A percentile compares a stretch with the other conserved stretches of the same genome.
These are phyloP conservation scores for Aspergillus diversus DNA, from an alignment of 495 filamentous ascomycete species.

Conservation along the genomic window DNA sequence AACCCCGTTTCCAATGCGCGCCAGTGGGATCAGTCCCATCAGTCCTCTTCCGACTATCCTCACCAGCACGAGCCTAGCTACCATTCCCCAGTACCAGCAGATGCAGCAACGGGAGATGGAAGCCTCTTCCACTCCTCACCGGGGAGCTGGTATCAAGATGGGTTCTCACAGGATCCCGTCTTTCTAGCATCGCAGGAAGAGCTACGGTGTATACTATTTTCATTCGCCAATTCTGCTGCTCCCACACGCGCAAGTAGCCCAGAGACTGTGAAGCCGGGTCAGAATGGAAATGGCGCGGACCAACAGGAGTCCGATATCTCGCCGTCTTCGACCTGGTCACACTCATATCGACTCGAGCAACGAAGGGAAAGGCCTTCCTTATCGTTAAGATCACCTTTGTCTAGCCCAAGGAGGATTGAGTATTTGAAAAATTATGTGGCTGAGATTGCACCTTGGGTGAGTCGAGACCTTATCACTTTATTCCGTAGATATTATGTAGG, in stretches of 20 bases:
- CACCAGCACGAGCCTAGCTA: conserved; percentile 1
- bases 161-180: conserved; percentile 40
- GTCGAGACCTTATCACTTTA: not conserved
- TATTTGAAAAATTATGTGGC: conserved; percentile 52
- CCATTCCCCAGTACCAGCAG: conserved; percentile 10
- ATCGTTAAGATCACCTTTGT: conserved; percentile 28
- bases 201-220: conserved; percentile 41
- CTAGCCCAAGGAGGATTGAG: conserved; percentile 32
- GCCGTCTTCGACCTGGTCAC: not conserved
- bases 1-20: not conserved
- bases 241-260: conserved; percentile 35
- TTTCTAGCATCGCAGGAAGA: conserved; percentile 46
- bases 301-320: not conserved
- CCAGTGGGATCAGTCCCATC: conserved; percentile 2
- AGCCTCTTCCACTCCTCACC: conserved; percentile 19
- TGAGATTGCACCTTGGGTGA: conserved; percentile 48
- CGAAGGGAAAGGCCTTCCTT: conserved; percentile 2
- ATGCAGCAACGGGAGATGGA: conserved; percentile 4
- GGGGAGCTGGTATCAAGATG: conserved; percentile 39
- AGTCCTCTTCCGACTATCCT: not conserved
- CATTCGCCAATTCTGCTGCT: conserved; percentile 38
- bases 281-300: conserved; percentile 8
- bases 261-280: conserved; percentile 8
- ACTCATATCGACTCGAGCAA: not conserved
- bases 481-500: too few relatives aligned